Evolutionary conservation across 192 early-diverging fungal genomes (phyloP).

Genomic region (Rhizoclosmatium sp.): DNA sequence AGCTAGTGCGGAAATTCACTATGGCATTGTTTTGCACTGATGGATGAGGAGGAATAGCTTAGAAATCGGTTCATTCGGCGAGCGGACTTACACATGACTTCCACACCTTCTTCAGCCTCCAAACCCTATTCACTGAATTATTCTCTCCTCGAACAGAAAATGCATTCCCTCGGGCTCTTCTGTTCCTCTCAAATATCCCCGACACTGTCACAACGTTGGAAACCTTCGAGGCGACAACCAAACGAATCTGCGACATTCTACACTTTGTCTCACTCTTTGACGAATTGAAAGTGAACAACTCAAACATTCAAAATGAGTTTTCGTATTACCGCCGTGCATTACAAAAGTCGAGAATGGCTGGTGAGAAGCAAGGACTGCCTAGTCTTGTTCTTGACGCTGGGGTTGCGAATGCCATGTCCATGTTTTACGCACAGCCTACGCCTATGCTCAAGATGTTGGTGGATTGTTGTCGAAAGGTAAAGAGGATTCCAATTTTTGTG

Average conservation of each 20-base stretch:
- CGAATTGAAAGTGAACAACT: constrained; percentile 83
- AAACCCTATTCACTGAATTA: no score
- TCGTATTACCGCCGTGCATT: constrained; percentile 95
- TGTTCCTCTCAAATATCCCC: constrained; percentile 63
- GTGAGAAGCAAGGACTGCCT: not conserved
- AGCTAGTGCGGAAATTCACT: not conserved
- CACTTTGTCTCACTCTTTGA: constrained; percentile 93
- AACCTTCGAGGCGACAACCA: constrained; percentile 79
- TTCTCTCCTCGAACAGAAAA: not conserved
- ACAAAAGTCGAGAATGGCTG: constrained; percentile 74
- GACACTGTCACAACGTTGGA: constrained; percentile 63
- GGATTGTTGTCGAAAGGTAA: constrained; percentile 61
- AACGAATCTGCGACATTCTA: constrained; percentile 82
- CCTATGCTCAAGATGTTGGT: constrained; percentile 92
- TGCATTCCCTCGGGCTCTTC: constrained; percentile 39
- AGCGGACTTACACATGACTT: not conserved
- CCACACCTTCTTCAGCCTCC: not conserved
- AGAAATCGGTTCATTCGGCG: not conserved
- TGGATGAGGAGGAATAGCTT: not conserved
- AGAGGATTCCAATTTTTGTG: not conserved
- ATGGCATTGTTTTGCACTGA: not conserved
- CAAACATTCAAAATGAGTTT: constrained; percentile 96
- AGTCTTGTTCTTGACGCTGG: constrained; percentile 68
- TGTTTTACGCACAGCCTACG: constrained; percentile 95
- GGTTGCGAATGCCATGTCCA: constrained; percentile 91